Evolutionary conservation across 1,284 basidiomycete genomes (phyloP), one percentile per base, ranked within the genome.

Genomic region (Ustanciosporium gigantosporum): DNA sequence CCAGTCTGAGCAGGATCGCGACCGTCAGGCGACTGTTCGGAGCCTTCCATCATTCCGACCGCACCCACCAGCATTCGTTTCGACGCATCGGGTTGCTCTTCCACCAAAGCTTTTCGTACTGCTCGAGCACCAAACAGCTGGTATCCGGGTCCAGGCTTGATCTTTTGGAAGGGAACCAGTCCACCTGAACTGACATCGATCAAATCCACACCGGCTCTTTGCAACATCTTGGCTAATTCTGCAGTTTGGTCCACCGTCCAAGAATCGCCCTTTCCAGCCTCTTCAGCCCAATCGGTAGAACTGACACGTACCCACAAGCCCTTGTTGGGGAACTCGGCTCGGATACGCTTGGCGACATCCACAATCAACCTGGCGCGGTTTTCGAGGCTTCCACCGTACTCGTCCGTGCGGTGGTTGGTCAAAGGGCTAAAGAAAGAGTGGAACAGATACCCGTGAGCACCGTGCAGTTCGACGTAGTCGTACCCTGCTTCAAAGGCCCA

Each of bases 381-480:
- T 43, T 76, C 68, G 23, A 76, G 53, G 5, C 46, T 53, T n/a
- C 75, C 75, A 19, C 75, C 75, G 48, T 76, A 77, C 50, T 70
- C 50, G 53, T 77, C 75, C 2, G 64, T 74, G 23, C 74, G 66
- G n/a, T 70, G 56, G 64, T 74, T 76, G 32, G 59, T 53, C 17
- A 76, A 35, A 1, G 73, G 73, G 11, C 51, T 64, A 31, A 67
- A 60, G 58, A 73, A 73, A 6, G 43, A 52, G 70, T 90, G 88
- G 1, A 87, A 85, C 43, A 81, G 83, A 76, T 90, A 88, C 17
- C 90, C 74, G 75, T 77, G 74, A 0, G 74, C 68, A 5, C 37
- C 42, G 58, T 76, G 78, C n/a, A 78, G 76, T 70, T 93, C 89
- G 51, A 93, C 86, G 66, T 88, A 89, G 78, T 93, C 89, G 73